phyloP scores from a whole-genome alignment of 2,329 filamentous ascomycete species.

The Exserohilum turcica region DNA sequence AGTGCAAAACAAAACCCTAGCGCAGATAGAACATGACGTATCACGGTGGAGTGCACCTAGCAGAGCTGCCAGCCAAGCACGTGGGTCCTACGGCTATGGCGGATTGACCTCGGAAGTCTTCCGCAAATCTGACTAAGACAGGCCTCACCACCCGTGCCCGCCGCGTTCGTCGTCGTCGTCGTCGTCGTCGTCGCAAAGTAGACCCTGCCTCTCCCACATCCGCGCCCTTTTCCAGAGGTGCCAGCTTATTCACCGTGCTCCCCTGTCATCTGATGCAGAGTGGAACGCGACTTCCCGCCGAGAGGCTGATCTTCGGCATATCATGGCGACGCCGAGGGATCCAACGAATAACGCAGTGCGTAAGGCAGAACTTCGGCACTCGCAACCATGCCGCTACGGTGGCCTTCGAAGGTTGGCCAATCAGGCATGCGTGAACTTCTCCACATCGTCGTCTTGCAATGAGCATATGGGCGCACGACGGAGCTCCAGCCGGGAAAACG shows the following conservation, averaged over 20 bases:
- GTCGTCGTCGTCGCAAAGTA: background rate
- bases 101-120: conserved; percentile 16
- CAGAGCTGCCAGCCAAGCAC: conserved; percentile 14
- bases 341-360: conserved; percentile 11
- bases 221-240: background rate
- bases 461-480: background rate
- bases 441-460: conserved; percentile 17
- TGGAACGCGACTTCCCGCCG: background rate
- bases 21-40: conserved; percentile 17
- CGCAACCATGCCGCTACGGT: conserved; percentile 8
- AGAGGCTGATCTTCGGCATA: conserved; percentile 13
- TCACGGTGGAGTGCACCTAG: background rate
- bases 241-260: background rate
- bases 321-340: conserved; percentile 3
- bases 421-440: conserved; percentile 13
- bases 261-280: conserved; percentile 11
- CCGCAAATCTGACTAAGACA: conserved; percentile 7
- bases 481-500: conserved; percentile 20
- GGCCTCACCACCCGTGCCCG: background rate
- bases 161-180: too few relatives aligned
- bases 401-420: conserved; percentile 15
- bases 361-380: conserved; percentile 27
- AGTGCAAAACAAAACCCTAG: background rate
- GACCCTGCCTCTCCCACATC: background rate
- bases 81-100: conserved; percentile 13